A percentile compares a stretch with the other conserved stretches of the same genome.
These are phyloP conservation scores for Boletus pseudopeckii DNA, from an alignment of 768 basidiomycete species.

Conservation along the genomic window DNA sequence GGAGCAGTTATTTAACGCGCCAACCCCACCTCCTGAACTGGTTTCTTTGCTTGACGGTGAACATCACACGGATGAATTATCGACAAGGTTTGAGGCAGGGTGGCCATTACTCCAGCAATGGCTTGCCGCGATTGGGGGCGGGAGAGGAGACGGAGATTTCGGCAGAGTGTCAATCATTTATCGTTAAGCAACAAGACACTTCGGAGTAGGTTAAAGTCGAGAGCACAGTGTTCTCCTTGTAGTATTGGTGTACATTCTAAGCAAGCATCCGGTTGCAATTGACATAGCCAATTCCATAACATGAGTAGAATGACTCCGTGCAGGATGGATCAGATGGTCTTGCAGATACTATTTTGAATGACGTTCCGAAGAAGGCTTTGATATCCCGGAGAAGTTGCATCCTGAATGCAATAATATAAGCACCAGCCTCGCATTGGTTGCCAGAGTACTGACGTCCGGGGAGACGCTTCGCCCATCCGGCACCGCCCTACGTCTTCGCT, in stretches of 20 bases:
- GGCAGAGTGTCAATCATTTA: slow-evolving; percentile 79
- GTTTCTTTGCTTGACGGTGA: slow-evolving; percentile 73
- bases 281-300: slow-evolving; percentile 88
- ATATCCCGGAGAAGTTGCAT: slow-evolving; percentile 89
- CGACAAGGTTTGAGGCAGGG: slow-evolving; percentile 74
- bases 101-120: slow-evolving; percentile 81
- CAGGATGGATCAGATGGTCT: slow-evolving; percentile 50
- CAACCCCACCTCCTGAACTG: slow-evolving; percentile 50
- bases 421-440: background rate
- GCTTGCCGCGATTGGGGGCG: slow-evolving; percentile 59
- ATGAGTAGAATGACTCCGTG: slow-evolving; percentile 74
- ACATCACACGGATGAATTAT: slow-evolving; percentile 90
- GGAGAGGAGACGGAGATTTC: slow-evolving; percentile 61
- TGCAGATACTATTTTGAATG: slow-evolving; percentile 82
- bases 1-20: slow-evolving; percentile 18
- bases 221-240: background rate
- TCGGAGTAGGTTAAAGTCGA: background rate
- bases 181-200: slow-evolving; percentile 41
- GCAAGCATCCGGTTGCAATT: slow-evolving; percentile 82
- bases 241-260: slow-evolving; percentile 28
- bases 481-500: slow-evolving; percentile 95
- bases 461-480: slow-evolving; percentile 78
- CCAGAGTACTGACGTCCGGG: slow-evolving; percentile 64
- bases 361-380: slow-evolving; percentile 78
- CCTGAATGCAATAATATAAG: slow-evolving; percentile 40